phyloP scores from a whole-genome alignment of 768 basidiomycete genomes.

The Kwoniella sp. region DNA sequence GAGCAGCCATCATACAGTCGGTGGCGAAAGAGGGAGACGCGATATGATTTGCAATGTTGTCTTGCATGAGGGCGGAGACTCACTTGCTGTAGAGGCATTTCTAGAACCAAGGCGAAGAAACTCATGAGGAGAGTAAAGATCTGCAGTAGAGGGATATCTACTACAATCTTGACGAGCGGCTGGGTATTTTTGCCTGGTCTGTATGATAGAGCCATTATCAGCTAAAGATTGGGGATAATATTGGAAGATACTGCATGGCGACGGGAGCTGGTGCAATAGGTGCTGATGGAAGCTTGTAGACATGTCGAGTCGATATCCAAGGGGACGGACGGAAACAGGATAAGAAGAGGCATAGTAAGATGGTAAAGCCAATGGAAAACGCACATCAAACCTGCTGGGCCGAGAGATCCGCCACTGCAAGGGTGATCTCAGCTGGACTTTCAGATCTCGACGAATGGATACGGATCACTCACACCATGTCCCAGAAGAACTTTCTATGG shows the following conservation, averaged over 20 bases:
- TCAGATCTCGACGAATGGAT: too few species aligned
- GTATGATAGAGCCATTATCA: not conserved
- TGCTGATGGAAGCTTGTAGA: too few species aligned
- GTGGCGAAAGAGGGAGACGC: too few species aligned
- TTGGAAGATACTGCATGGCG: too few species aligned
- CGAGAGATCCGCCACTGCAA: slow-evolving; percentile 65
- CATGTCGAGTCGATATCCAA: too few species aligned
- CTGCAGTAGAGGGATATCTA: slow-evolving; percentile 75
- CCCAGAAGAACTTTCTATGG: slow-evolving; percentile 96
- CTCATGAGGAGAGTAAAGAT: slow-evolving; percentile 67
- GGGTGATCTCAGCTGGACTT: too few species aligned
- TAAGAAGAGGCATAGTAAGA: not conserved
- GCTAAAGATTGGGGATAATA: too few species aligned
- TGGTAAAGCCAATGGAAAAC: slow-evolving; percentile 2
- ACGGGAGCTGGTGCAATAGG: too few species aligned
- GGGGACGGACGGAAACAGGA: too few species aligned
- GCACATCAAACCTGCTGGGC: slow-evolving; percentile 52
- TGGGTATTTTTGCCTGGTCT: slow-evolving; percentile 67
- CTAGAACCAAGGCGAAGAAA: slow-evolving; percentile 66
- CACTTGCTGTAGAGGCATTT: slow-evolving; percentile 66
- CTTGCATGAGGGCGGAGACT: too few species aligned
- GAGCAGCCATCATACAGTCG: too few species aligned
- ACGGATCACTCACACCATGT: slow-evolving; percentile 66
- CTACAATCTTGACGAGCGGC: slow-evolving; percentile 72
- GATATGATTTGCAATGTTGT: too few species aligned